Evolutionary conservation across 2,329 filamentous ascomycete species (phyloP).

Genomic region (Colletotrichum costaricense): DNA sequence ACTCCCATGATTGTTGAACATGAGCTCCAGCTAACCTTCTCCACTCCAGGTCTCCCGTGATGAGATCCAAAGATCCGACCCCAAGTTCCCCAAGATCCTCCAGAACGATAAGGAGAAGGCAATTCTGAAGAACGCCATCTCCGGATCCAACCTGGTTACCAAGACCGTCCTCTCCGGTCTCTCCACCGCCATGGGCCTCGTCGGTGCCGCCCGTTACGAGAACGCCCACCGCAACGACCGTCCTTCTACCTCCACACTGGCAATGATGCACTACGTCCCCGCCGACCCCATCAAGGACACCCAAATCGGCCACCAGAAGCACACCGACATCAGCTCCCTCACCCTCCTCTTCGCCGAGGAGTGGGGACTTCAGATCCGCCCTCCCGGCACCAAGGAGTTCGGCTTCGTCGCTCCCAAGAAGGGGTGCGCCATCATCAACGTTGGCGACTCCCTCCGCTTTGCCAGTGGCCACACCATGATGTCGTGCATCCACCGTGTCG

Average conservation of each 20-base stretch:
- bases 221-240: slow-evolving; percentile 62
- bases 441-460: slow-evolving; percentile 69
- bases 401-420: slow-evolving; percentile 63
- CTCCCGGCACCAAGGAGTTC: slow-evolving; percentile 58
- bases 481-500: slow-evolving; percentile 68
- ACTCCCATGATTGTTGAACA: too few relatives aligned
- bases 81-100: slow-evolving; percentile 58
- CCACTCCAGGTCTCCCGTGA: slow-evolving; percentile 53
- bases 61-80: slow-evolving; percentile 59
- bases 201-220: slow-evolving; percentile 59
- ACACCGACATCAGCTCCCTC: slow-evolving; percentile 67
- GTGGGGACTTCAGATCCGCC: slow-evolving; percentile 68
- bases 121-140: slow-evolving; percentile 61
- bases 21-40: neutral
- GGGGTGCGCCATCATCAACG: slow-evolving; percentile 66
- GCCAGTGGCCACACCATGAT: slow-evolving; percentile 63
- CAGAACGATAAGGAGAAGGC: slow-evolving; percentile 60
- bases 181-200: slow-evolving; percentile 58
- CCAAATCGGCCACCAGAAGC: slow-evolving; percentile 65
- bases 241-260: slow-evolving; percentile 60
- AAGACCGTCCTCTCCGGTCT: slow-evolving; percentile 61
- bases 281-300: slow-evolving; percentile 51
- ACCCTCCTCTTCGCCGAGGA: slow-evolving; percentile 67
- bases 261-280: slow-evolving; percentile 66
- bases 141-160: slow-evolving; percentile 61